phyloP scores from a whole-genome alignment of 2,329 filamentous ascomycete species.

The Paramyrothecium roridum region DNA sequence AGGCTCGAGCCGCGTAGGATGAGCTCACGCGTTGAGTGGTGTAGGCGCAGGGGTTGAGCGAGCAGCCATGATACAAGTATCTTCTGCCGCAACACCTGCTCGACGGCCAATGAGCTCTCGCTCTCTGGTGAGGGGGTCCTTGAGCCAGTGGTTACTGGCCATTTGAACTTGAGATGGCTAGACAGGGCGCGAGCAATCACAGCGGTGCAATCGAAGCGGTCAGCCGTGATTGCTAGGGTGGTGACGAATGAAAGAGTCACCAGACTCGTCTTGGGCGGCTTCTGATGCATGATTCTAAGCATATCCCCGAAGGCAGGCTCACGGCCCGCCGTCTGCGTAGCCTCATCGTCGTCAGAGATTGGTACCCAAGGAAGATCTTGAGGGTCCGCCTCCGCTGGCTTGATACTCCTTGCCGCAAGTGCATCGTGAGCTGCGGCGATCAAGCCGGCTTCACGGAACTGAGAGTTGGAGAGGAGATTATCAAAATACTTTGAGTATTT shows the following conservation, averaged over 20 bases:
- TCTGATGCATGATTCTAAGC: conserved; percentile 61
- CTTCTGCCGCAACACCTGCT: conserved; percentile 68
- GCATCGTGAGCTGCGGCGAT: conserved; percentile 48
- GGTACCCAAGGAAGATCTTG: conserved; percentile 58
- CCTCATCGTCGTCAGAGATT: conserved; percentile 67
- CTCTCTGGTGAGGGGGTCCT: conserved; percentile 31
- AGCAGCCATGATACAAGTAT: conserved; percentile 64
- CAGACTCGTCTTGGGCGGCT: conserved; percentile 30
- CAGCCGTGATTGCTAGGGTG: conserved; percentile 67
- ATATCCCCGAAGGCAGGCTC: conserved; percentile 66
- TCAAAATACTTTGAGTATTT: conserved; percentile 67
- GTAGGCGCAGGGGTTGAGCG: conserved; percentile 58
- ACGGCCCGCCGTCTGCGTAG: conserved; percentile 57
- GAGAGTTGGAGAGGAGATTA: conserved; percentile 59
- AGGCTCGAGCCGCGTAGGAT: conserved; percentile 62
- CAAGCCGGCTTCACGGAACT: conserved; percentile 60
- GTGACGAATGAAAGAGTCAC: conserved; percentile 60
- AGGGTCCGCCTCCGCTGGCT: conserved; percentile 44
- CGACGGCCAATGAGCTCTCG: conserved; percentile 41
- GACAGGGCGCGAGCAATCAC: conserved; percentile 53
- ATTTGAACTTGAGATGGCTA: conserved; percentile 48
- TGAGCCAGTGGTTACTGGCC: conserved; percentile 41
- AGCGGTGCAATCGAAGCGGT: conserved; percentile 66
- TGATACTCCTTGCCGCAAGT: conserved; percentile 44
- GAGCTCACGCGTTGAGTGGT: conserved; percentile 60